Evolutionary conservation across 495 filamentous ascomycete genomes (phyloP), one percentile per base, ranked within the genome.

Genomic region (Venustampulla echinocandica): DNA sequence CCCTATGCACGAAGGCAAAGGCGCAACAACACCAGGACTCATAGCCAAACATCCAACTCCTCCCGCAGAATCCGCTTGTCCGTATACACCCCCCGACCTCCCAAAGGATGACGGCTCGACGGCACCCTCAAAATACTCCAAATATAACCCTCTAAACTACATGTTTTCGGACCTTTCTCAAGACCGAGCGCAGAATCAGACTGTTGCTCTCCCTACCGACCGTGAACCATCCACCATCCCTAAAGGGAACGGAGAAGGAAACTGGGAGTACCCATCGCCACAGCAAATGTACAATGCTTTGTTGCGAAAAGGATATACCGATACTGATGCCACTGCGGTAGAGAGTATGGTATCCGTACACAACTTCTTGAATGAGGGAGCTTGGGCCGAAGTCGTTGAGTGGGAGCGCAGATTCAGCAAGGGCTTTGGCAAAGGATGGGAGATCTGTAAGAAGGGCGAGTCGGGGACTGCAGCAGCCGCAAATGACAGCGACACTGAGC

Each of bases 271-370:
- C 60, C 93, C 92, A 0, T 95, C 88, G 0, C 90, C 93, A 9
- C 93, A 97, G 67, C 92, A 97, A 63, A 97, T 97, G 92, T 97
- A 96, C 69, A 99, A 97, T 59, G 92, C 93, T 0, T 81, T 97
- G 71, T 66, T 94, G 44, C 82, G 93, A 42, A 97, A 99, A 64
- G 92, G 92, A 15, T 87, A 95, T 64, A 90, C 85, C 0, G 89
- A 96, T 58, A 95, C 90, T 0, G 88, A 92, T 36, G 77, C 84
- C 46, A 89, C 90, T 43, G 87, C 87, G 0, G 90, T 98, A n/a
- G 88, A 95, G 65, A 78, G 79, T 43, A 98, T 98, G 92, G 93
- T 97, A 35, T 83, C 86, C 2, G 85, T 98, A 25, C 92, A 98
- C 68, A 98, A 98, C 61, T 97, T 95, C 57, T 58, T 98, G 59